Percentiles rank a stretch among this genome's conserved stretches.
Conservation (phyloP, 768 basidiomycete species). For the Mycena capillaripes region DNA sequence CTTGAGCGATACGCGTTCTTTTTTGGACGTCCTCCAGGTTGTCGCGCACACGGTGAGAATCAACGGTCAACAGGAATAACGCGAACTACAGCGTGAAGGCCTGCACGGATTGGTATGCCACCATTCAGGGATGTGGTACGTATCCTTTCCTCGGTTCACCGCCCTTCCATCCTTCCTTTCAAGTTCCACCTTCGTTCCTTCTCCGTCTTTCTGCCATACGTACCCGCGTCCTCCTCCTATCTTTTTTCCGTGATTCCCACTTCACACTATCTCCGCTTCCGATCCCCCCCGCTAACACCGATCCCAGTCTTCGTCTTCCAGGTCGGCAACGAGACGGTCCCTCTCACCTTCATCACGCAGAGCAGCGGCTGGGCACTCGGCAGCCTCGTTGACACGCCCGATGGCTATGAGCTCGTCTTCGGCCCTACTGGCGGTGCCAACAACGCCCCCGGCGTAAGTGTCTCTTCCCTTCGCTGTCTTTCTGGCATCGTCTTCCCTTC, state of each 20-base stretch:
- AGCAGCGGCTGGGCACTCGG: constrained; percentile 57
- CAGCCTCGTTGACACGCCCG: constrained; percentile 52
- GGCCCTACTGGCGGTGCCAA: constrained; percentile 63
- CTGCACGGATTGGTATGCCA: constrained; percentile 57
- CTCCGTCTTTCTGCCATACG: not conserved
- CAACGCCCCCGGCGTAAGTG: constrained; percentile 58
- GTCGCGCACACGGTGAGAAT: too few species aligned
- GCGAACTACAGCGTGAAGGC: constrained; percentile 59
- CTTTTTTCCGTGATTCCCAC: not conserved
- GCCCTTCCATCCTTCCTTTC: not conserved
- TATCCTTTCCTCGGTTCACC: constrained; percentile 4
- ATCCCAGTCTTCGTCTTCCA: constrained; percentile 55
- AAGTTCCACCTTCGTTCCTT: too few species aligned
- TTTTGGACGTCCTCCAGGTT: too few species aligned
- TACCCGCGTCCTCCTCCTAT: not conserved
- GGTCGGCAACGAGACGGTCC: constrained; percentile 36
- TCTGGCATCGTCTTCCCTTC: not conserved
- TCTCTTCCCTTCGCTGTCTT: not conserved
- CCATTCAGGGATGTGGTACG: constrained; percentile 58
- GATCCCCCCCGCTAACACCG: not conserved
- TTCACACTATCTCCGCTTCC: not conserved
- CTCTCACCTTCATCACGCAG: constrained; percentile 56
- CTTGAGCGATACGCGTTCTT: too few species aligned
- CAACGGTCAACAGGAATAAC: too few species aligned
- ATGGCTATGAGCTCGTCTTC: constrained; percentile 62